Evolutionary conservation across 192 early-diverging fungal species (phyloP), one percentile per base, ranked within the genome.

Genomic region (Entomortierella beljakovae): DNA sequence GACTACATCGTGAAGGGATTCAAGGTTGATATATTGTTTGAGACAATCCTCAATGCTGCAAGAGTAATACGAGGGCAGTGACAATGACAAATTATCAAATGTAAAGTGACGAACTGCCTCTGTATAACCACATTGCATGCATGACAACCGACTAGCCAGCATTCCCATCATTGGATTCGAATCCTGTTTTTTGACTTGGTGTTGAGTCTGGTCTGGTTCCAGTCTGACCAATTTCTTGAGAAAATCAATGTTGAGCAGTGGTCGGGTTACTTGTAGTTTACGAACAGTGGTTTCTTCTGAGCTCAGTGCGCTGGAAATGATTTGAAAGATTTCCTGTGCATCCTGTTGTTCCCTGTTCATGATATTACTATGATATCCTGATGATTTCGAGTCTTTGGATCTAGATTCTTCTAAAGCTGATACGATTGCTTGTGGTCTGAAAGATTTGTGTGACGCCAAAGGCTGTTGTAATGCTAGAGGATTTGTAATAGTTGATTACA

Each of bases 321-420:
- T 82, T 68, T 94, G 91, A 56, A 95, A 91, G 11, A 95, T 86
- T 75, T 97, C 95, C 77, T 97, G 94, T 10, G 95, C 95, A 66
- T 97, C 95, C 84, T 96, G 89, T 59, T 93, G 92, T 68, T 91
- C 91, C 55, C 87, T 87, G 57, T 90, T 90, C 54, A 90, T 86
- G 34, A 93, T 73, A 23, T 82, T 82, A 55, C 81, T 84, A 48
- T 79, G 73, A 25, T 86, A 84, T 70, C 68, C 66, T 46, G 73
- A 77, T 28, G 73, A 43, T 25, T 58, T 70, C 34, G 67, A 59
- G 18, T 70, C 68, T 51, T 56, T 79, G 5, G 75, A 25, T 20
- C 75, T 42, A 9, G 87, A 70, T 33, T 49, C 53, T 33, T 70
- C 85, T 54, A 93, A 76, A 25, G 90, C 92, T 0, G 82, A 75